Conservation (phyloP, 495 filamentous ascomycete genomes). For the Lasiosphaeria miniovina region DNA sequence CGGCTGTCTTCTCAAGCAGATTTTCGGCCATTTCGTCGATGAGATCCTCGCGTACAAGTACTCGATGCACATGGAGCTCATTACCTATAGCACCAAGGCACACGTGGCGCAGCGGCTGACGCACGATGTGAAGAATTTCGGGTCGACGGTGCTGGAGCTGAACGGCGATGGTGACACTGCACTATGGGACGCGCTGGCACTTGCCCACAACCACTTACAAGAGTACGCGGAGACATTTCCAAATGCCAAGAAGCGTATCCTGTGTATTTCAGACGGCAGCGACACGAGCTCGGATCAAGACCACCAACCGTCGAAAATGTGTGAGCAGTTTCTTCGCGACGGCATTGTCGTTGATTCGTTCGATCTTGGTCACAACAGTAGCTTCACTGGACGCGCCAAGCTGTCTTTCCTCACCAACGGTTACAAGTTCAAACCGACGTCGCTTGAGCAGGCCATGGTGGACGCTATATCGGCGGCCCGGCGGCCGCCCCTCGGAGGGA, state of each 20-base stretch:
- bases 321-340: background rate
- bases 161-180: background rate
- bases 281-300: constrained; percentile 1
- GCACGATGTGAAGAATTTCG: constrained; percentile 1
- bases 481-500: background rate
- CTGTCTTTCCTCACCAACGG: constrained; percentile 1
- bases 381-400: background rate
- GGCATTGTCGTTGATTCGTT: constrained; percentile 1
- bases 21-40: background rate
- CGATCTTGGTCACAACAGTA: background rate
- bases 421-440: background rate
- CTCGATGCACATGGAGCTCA: background rate
- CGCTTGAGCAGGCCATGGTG: background rate
- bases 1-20: background rate
- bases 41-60: background rate
- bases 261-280: background rate
- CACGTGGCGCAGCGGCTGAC: background rate
- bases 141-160: background rate
- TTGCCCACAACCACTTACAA: background rate
- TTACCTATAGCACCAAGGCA: background rate
- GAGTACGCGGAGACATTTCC: background rate
- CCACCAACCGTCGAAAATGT: background rate
- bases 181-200: background rate
- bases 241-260: background rate
- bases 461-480: background rate